phyloP scores from a whole-genome alignment of 345 rosid genomes.

The Syzygium aqueum region DNA sequence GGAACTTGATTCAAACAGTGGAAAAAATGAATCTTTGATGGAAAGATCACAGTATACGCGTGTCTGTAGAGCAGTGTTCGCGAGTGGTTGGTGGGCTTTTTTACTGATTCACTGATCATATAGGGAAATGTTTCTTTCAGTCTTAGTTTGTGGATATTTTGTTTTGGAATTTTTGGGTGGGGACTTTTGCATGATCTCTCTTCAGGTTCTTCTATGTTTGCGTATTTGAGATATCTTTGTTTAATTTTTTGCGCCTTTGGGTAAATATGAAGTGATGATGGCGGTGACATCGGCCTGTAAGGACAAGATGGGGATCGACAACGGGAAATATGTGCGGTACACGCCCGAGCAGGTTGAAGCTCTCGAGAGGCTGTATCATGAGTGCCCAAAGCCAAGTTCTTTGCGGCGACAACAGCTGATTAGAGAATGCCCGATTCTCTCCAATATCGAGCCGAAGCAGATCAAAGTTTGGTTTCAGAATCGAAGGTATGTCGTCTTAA shows the following conservation, averaged over 20 bases:
- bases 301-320: conserved; percentile 50
- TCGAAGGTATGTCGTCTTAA: conserved; percentile 31
- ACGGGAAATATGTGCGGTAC: conserved; percentile 72
- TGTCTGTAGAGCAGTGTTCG: not conserved
- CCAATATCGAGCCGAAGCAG: conserved; percentile 80
- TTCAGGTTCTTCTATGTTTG: not conserved
- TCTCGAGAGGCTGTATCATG: conserved; percentile 60
- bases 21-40: not conserved
- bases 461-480: conserved; percentile 89
- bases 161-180: not conserved
- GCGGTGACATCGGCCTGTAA: conserved; percentile 51
- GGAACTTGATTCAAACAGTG: not conserved
- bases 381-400: conserved; percentile 75
- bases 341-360: conserved; percentile 84
- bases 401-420: conserved; percentile 74
- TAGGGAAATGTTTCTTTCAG: not conserved
- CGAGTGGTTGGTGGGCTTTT: not conserved
- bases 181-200: not conserved
- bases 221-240: not conserved
- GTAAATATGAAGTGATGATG: conserved; percentile 28
- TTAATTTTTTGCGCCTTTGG: not conserved
- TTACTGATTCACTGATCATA: not conserved
- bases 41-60: not conserved
- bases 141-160: not conserved
- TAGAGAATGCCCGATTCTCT: conserved; percentile 66